Percentiles rank a stretch among this genome's conserved stretches.
Evolutionary conservation across 257 asterid species (phyloP).

Genomic region (Przewalskia tangutica): DNA sequence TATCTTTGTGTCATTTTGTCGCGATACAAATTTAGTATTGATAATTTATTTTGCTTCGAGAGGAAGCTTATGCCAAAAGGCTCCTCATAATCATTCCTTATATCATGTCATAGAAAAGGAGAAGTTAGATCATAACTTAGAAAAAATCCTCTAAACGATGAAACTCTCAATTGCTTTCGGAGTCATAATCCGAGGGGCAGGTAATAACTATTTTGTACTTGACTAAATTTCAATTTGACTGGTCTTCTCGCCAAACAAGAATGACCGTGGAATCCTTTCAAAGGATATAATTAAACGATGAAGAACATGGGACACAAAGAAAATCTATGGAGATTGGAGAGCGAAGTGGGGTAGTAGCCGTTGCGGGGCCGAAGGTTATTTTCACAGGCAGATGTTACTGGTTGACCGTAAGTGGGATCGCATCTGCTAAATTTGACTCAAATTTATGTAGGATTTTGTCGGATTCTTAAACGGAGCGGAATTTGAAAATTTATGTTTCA

Average conservation of each 20-base stretch:
- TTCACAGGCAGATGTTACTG: background rate
- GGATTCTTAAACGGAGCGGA: too few species aligned
- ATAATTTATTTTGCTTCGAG: slow-evolving; percentile 16
- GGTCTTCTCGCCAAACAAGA: background rate
- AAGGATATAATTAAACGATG: background rate
- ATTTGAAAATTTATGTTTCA: too few species aligned
- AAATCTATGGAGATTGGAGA: background rate
- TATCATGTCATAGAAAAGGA: background rate
- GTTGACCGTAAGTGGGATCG: background rate
- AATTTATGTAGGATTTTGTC: too few species aligned
- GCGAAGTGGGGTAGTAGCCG: background rate
- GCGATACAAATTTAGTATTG: background rate
- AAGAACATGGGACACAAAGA: background rate
- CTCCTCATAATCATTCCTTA: slow-evolving; percentile 27
- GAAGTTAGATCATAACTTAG: background rate
- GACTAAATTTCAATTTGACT: background rate
- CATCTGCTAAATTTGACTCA: background rate
- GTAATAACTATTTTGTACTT: background rate
- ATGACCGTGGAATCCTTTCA: background rate
- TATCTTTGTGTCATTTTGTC: background rate
- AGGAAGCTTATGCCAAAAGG: slow-evolving; percentile 16
- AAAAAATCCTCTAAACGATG: background rate
- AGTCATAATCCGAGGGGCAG: background rate
- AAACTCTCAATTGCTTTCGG: background rate
- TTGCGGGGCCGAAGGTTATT: background rate